Evolutionary conservation across 192 early-diverging fungal genomes (phyloP).

Genomic region (Gryganskiella cystojenkinii): DNA sequence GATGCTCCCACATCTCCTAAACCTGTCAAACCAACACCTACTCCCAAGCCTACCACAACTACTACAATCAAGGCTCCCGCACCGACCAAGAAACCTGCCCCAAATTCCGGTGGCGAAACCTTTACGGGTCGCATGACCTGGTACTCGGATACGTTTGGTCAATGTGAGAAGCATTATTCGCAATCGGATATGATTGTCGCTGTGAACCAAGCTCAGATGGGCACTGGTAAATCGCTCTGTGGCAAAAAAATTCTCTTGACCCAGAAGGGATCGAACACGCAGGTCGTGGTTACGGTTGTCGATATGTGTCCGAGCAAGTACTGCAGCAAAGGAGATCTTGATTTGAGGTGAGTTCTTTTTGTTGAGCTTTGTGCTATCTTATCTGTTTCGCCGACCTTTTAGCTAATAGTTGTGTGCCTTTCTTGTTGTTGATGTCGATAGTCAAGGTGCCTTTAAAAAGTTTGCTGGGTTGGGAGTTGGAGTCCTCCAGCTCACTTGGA

Average conservation of each 20-base stretch:
- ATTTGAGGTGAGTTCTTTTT: too few relatives aligned
- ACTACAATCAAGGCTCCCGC: constrained; percentile 9
- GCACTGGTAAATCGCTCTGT: constrained; percentile 32
- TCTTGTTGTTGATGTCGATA: too few relatives aligned
- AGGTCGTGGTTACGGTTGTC: constrained; percentile 41
- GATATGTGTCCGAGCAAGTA: constrained; percentile 45
- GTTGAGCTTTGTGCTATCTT: too few relatives aligned
- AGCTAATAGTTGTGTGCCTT: too few relatives aligned
- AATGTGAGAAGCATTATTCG: constrained; percentile 41
- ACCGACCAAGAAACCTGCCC: background rate
- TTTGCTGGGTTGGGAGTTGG: constrained; percentile 30
- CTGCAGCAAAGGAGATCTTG: constrained; percentile 41
- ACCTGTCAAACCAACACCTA: background rate
- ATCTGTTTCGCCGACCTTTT: too few relatives aligned
- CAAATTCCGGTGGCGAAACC: constrained; percentile 10
- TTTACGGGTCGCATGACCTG: constrained; percentile 39
- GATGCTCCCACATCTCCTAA: constrained; percentile 1
- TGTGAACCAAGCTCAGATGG: constrained; percentile 51
- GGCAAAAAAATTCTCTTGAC: constrained; percentile 41
- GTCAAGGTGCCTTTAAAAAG: constrained; percentile 40
- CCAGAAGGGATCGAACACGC: constrained; percentile 19
- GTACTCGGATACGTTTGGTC: constrained; percentile 50
- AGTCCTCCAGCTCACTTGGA: constrained; percentile 29
- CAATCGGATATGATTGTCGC: constrained; percentile 50
- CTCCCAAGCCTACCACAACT: background rate